Evolutionary conservation across 1,139 yeast species (phyloP).

Genomic region (Sugiyamaella pinicola): DNA sequence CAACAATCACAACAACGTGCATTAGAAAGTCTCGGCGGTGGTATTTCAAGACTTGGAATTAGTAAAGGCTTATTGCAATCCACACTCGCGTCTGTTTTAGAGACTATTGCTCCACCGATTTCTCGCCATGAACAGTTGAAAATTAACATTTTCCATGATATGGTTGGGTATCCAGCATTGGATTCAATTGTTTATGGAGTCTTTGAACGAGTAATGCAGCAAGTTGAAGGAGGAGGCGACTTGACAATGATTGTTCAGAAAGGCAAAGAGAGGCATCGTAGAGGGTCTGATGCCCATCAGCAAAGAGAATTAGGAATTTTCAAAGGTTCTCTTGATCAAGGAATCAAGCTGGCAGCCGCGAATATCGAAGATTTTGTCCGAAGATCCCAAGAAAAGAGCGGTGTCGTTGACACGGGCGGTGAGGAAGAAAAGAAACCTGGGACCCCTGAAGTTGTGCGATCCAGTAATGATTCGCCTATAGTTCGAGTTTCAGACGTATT

Average conservation of each 20-base stretch:
- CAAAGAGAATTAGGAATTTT: constrained; percentile 66
- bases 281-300: constrained; percentile 41
- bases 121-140: constrained; percentile 70
- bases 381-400: constrained; percentile 36
- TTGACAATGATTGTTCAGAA: constrained; percentile 53
- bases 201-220: constrained; percentile 82
- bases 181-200: constrained; percentile 65
- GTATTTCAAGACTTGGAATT: constrained; percentile 31
- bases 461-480: constrained; percentile 19
- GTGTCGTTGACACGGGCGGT: constrained; percentile 37
- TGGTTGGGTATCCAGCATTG: constrained; percentile 69
- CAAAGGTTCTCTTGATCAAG: constrained; percentile 76
- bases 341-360: constrained; percentile 87
- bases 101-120: constrained; percentile 58
- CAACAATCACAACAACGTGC: constrained; percentile 33
- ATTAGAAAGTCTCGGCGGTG: constrained; percentile 34
- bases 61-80: constrained; percentile 39
- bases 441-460: constrained; percentile 11
- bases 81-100: constrained; percentile 51
- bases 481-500: constrained; percentile 66
- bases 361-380: constrained; percentile 68
- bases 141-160: constrained; percentile 81
- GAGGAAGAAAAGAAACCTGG: constrained; percentile 28
- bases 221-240: constrained; percentile 84
- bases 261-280: constrained; percentile 45